Evolutionary conservation across 2,329 filamentous ascomycete species (phyloP), one percentile per base, ranked within the genome.

Genomic region (Penicillium sp.): DNA sequence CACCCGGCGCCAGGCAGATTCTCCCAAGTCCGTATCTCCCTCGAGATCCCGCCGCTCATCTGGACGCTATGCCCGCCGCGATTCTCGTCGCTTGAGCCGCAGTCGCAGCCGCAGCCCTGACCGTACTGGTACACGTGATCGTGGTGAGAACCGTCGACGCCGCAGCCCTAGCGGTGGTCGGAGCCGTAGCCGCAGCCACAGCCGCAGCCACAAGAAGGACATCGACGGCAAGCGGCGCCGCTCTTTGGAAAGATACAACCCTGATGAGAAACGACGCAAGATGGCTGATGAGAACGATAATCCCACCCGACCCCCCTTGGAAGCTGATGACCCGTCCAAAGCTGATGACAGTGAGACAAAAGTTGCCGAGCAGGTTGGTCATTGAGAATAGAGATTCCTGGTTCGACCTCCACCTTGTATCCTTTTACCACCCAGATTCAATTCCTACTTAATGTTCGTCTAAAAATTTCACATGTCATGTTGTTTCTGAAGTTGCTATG

Each of bases 211-310:
- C 49, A 63, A 59, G 60, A 67, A 63, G 61, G 74, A 76, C 44
- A 69, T 70, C 54, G 53, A 51, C 8, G 29, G 23, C 31, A 78
- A 77, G 63, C 72, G 78, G 61, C 75, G 76, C 57, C 75, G 75
- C 52, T 81, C 79, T 15, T 65, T 79, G 57, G 68, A 76, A 65
- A 75, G 77, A 73, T 80, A 79, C 71, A 75, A 75, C 53, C 77
- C 73, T 54, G 70, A 70, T 68, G 72, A 75, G 43, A 79, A 79
- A 63, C 71, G 74, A 64, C 73, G 72, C 59, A 76, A 71, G 63
- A 70, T 72, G 61, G 69, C 75, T 71, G 75, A 75, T 71, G 68
- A 73, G 62, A 66, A 72, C 41, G 64, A 73, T 50, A 66, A 68
- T 42, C 35, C 61, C 62, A 39, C 60, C 59, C 38, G 13, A 25